Base-by-base conservation (phyloP, 306 rosid species). In the Sicyos baderoa region DNA sequence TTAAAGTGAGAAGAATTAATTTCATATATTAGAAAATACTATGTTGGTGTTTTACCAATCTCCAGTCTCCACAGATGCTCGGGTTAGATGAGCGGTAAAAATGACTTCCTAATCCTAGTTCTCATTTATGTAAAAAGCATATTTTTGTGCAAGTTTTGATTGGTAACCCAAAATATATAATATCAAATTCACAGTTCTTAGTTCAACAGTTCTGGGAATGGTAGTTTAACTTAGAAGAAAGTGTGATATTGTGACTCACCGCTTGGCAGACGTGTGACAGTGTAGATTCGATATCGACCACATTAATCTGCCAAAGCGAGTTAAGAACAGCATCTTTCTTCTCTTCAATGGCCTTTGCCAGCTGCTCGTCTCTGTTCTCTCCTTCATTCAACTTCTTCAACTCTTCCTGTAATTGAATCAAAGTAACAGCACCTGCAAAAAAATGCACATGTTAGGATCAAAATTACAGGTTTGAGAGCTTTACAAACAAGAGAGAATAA, bases 281-380 rank as follows among this genome's bases (percentile, higher is more conserved):
- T 63, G 95, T 90, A 79, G 90, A 78, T 83, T 94, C 99, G 10
- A 94, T 94, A 77, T 94, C 99, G 18, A 90, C 91, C 45, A 94
- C 99, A 18, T 94, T 94, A 76, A 94, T 80, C 82, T 82, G 85
- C 97, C 99, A 94, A 19, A 88, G 82, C 53, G 99, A 94, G 77
- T 94, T 85, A 78, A 94, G 68, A 94, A 90, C 76, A 68, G 80
- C 86, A 47, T 86, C 95, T 85, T 84, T 94, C 83, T 83, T 94
- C 10, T 82, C 91, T 86, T 90, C 97, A 35, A 90, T 52, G 75
- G 82, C 88, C 77, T 86, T 90, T 52, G 59, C 27, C 19, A 94
- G 2, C 83, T 55, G 72, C 84, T 90, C 95, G 73, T 90, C 99
- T 68, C 54, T 88, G 76, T 81, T 84, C 57, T 85, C 96, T 75